Evolutionary conservation across 345 rosid genomes (phyloP).

Genomic region (Populus pruinosa): DNA sequence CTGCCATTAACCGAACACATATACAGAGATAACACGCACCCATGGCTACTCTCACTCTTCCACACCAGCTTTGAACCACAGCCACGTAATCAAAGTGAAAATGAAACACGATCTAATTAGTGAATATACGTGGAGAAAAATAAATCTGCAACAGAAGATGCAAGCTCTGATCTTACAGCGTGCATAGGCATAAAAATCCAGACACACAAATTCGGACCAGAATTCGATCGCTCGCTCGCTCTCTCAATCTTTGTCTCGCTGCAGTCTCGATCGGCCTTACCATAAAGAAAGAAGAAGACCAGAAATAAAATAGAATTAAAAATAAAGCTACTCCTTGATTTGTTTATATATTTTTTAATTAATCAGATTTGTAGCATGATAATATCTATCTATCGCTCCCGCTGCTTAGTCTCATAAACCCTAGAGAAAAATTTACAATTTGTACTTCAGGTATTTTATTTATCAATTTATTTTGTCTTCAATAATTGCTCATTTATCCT

Average conservation of each 20-base stretch:
- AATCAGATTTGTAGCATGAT: not conserved
- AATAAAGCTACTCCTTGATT: not conserved
- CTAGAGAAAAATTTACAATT: not conserved
- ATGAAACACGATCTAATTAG: not conserved
- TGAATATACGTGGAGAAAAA: not conserved
- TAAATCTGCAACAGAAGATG: not conserved
- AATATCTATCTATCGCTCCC: not conserved
- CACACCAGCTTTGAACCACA: too few relatives aligned
- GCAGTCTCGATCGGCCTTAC: not conserved
- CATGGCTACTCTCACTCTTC: not conserved
- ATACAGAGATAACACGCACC: not conserved
- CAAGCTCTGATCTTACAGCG: not conserved
- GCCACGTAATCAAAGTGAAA: not conserved
- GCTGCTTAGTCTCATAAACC: conserved; percentile 2
- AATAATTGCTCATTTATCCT: not conserved
- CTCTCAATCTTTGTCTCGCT: not conserved
- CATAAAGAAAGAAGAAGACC: not conserved
- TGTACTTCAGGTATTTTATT: not conserved
- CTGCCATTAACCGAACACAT: not conserved
- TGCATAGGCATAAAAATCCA: not conserved
- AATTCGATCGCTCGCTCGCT: not conserved
- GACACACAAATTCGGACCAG: not conserved
- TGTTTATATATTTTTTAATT: too few relatives aligned
- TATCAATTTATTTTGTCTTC: not conserved
- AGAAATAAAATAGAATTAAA: too few relatives aligned